These are phyloP conservation scores for Quercus bicolor DNA, from an alignment of 306 rosid species.

Conservation along the genomic window DNA sequence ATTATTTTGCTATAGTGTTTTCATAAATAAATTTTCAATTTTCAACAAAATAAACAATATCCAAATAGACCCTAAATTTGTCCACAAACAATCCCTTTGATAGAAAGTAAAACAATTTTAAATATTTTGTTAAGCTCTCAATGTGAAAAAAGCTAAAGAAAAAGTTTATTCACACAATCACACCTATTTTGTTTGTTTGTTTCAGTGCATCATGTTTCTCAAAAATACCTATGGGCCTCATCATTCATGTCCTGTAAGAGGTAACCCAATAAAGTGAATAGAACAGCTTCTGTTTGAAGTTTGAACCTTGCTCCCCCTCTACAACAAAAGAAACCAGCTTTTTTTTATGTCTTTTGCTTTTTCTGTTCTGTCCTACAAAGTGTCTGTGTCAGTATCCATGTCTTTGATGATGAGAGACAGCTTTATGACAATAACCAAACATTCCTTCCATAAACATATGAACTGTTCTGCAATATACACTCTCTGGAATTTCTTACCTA, in stretches of 20 bases:
- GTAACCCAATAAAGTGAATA: too few relatives aligned
- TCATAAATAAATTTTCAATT: too few relatives aligned
- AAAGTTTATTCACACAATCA: neutral
- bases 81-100: neutral
- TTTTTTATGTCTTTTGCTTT: constrained; percentile 11
- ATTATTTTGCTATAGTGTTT: too few relatives aligned
- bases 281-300: neutral
- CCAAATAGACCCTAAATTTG: too few relatives aligned
- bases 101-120: neutral
- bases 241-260: too few relatives aligned
- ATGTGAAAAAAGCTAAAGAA: neutral
- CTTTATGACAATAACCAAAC: neutral
- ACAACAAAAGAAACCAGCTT: neutral
- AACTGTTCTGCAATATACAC: constrained; percentile 13
- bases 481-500: neutral
- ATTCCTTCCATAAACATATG: neutral
- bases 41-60: too few relatives aligned
- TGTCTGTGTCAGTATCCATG: constrained; percentile 6
- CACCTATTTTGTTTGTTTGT: neutral
- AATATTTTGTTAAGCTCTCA: neutral
- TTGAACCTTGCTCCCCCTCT: neutral
- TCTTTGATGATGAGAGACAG: constrained; percentile 10
- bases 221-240: too few relatives aligned
- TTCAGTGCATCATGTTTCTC: neutral
- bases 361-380: constrained; percentile 19